These are phyloP conservation scores for Coemansia sp. DNA, from an alignment of 192 early-diverging fungal genomes.

Conservation along the genomic window DNA sequence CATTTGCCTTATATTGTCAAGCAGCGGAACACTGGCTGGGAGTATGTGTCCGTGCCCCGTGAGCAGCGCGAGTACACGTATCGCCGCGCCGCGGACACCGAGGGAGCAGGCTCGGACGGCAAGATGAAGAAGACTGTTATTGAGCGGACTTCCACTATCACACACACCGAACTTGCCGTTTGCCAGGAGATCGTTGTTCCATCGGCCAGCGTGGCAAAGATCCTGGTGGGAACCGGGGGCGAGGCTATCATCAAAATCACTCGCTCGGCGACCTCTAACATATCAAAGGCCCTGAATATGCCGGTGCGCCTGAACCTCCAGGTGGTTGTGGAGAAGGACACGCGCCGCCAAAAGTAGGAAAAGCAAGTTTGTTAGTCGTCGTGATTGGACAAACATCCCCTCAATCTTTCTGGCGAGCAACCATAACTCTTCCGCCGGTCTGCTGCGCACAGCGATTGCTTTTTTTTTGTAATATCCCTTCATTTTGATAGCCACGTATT, in stretches of 20 bases:
- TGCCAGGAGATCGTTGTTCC: conserved; percentile 45
- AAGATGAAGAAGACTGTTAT: background rate
- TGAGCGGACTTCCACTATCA: background rate
- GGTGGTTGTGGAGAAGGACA: conserved; percentile 42
- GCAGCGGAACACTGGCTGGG: conserved; percentile 46
- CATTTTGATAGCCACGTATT: too few relatives aligned
- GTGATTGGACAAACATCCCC: background rate
- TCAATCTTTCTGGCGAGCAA: background rate
- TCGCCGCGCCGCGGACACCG: background rate
- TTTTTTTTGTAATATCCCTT: too few relatives aligned
- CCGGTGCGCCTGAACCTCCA: conserved; percentile 44
- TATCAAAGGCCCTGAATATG: conserved; percentile 32
- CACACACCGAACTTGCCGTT: conserved; percentile 18
- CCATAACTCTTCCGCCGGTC: background rate
- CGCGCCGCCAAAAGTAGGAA: conserved; percentile 21
- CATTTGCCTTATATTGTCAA: conserved; percentile 39
- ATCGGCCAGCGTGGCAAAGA: conserved; percentile 40
- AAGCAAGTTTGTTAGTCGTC: background rate
- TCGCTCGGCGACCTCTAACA: conserved; percentile 19
- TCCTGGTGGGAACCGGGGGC: conserved; percentile 37
- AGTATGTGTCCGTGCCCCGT: conserved; percentile 7
- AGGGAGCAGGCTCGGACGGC: background rate
- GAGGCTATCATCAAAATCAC: conserved; percentile 25
- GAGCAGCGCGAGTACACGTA: conserved; percentile 7
- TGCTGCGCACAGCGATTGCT: too few relatives aligned